These are phyloP conservation scores for Immersiporthe knoxdaviesiana DNA, from an alignment of 2,329 filamentous ascomycete genomes.

Conservation along the genomic window DNA sequence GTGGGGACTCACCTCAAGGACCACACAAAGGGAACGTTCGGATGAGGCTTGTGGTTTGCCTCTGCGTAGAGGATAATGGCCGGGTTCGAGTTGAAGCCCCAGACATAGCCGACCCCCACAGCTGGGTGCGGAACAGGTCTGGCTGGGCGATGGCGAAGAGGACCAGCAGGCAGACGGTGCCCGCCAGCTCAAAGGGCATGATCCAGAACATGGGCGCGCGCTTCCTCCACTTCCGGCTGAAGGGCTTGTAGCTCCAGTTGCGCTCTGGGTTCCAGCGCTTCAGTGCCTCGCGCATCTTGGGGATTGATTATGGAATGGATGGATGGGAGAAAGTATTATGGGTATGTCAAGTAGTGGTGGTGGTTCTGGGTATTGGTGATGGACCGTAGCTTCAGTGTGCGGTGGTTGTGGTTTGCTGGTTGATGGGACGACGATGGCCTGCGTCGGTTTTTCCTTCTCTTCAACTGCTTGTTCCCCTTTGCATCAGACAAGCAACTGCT, in stretches of 20 bases:
- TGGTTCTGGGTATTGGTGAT: too few relatives aligned
- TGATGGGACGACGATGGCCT: not conserved
- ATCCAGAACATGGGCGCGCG: constrained; percentile 63
- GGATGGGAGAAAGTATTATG: not conserved
- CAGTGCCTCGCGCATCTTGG: constrained; percentile 18
- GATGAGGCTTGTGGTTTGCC: constrained; percentile 69
- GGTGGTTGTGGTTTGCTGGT: not conserved
- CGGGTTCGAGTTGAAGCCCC: constrained; percentile 76
- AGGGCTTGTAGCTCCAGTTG: constrained; percentile 54
- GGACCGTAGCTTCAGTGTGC: not conserved
- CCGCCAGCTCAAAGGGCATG: constrained; percentile 67
- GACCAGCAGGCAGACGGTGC: constrained; percentile 67
- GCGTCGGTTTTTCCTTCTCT: not conserved
- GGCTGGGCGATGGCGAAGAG: constrained; percentile 76
- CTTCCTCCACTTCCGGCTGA: constrained; percentile 63
- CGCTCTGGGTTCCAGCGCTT: constrained; percentile 25
- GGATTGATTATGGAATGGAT: too few relatives aligned
- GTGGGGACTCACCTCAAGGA: constrained; percentile 67
- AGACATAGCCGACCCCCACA: constrained; percentile 74
- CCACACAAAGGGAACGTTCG: constrained; percentile 71
- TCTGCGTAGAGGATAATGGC: constrained; percentile 71
- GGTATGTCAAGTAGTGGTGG: not conserved
- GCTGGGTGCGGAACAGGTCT: constrained; percentile 69
- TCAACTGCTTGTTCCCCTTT: not conserved
- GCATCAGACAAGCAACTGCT: not conserved